These are phyloP conservation scores for Agaricus subrufescens DNA, from an alignment of 768 basidiomycete genomes.

Conservation along the genomic window DNA sequence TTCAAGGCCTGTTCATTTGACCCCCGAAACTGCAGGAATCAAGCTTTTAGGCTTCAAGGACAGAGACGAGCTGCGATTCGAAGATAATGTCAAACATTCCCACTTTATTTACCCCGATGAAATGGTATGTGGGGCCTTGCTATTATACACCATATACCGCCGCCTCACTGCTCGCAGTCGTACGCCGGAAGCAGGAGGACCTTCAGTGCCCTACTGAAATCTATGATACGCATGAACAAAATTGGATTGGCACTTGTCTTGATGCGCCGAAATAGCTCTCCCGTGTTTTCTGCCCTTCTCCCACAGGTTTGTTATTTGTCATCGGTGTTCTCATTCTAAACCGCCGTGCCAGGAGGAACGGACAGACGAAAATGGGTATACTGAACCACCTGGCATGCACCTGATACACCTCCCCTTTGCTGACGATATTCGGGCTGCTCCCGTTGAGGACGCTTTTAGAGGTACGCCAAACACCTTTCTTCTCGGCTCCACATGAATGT, in stretches of 20 bases:
- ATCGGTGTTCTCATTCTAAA: neutral
- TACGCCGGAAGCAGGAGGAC: constrained; percentile 92
- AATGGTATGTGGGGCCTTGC: constrained; percentile 42
- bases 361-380: constrained; percentile 64
- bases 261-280: constrained; percentile 66
- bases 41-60: constrained; percentile 93
- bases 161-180: constrained; percentile 31
- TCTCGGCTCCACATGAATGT: neutral
- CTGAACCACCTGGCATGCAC: constrained; percentile 88
- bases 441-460: constrained; percentile 58
- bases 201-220: constrained; percentile 81
- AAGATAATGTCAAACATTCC: constrained; percentile 91
- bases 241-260: constrained; percentile 76
- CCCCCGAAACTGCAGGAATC: constrained; percentile 46
- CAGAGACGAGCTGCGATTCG: constrained; percentile 61
- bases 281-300: constrained; percentile 77
- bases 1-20: neutral
- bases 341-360: constrained; percentile 55
- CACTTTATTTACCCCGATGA: constrained; percentile 92
- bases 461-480: constrained; percentile 33
- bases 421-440: constrained; percentile 85
- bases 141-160: neutral
- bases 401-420: constrained; percentile 91
- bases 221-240: constrained; percentile 76
- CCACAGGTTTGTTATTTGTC: constrained; percentile 61